Evolutionary conservation across 306 rosid genomes (phyloP), one percentile per base, ranked within the genome.

Genomic region (Vigna reflexopilosa): DNA sequence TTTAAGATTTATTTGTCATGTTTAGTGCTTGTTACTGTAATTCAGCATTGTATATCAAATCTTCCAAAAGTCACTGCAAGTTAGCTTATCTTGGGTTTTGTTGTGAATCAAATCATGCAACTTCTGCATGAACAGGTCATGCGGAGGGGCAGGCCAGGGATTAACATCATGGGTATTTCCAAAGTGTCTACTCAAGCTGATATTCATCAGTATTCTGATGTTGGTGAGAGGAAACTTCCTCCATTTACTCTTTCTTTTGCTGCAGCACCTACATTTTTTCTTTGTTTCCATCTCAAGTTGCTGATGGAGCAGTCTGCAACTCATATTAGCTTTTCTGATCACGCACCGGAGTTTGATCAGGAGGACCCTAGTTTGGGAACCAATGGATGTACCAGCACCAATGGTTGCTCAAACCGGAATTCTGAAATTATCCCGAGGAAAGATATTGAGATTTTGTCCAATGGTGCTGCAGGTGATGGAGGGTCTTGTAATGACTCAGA

Each of bases 251-350:
- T 91, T 83, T 85, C 91, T 78, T 89, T 88, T 84, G 81, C 94
- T 65, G 96, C 99, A 61, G 93, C 96, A 2, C 97, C 99, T 52
- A 77, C 94, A 22, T 93, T 88, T 84, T 91, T 93, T 79, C 80
- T 96, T 75, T 79, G 89, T 79, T 82, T 96, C 91, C 99, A 93
- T 84, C 94, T 88, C 73, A 86, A 89, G 87, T 87, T 88, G 83
- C 89, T 96, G 59, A 86, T 96, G 91, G 90, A 91, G 81, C 88
- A 67, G 76, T 78, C 87, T 4, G 83, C 86, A 79, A 78, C 87
- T 82, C 86, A 67, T 76, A 55, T 89, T 72, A 77, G 84, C 85
- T 77, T 87, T 36, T 84, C 20, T 81, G 83, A 85, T 79, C 81
- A 69, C 44, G 83, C 78, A 66, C 83, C 78, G 14, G 81, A 66